A percentile compares a stretch with the other conserved stretches of the same genome.
Evolutionary conservation across 116 monocot genomes (phyloP).

Genomic region (Posidonia oceanica): DNA sequence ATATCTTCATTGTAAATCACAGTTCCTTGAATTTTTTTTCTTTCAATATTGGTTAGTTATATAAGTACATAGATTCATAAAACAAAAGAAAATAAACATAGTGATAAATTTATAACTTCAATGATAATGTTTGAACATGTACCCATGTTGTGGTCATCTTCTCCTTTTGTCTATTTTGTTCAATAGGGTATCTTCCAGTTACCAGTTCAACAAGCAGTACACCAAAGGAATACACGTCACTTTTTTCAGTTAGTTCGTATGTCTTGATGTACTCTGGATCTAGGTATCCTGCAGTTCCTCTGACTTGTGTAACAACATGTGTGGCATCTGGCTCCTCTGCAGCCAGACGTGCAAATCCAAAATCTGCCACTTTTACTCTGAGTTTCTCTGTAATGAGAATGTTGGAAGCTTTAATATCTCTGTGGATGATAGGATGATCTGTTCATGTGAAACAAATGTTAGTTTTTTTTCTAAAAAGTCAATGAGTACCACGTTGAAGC

Average conservation of each 20-base stretch:
- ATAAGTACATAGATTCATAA: no score
- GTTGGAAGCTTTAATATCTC: constrained; percentile 62
- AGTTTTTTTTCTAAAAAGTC: no score
- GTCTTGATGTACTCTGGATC: constrained; percentile 76
- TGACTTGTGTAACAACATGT: constrained; percentile 52
- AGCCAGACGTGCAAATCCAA: constrained; percentile 55
- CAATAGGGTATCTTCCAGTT: constrained; percentile 64
- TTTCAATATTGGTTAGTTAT: no score
- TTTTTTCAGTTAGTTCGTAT: constrained; percentile 75
- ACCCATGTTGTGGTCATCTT: constrained; percentile 50
- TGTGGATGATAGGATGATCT: constrained; percentile 84
- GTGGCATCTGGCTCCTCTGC: constrained; percentile 36
- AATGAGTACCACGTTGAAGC: no score
- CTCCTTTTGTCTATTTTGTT: constrained; percentile 10
- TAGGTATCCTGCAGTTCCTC: constrained; percentile 68
- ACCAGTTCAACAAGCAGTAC: constrained; percentile 78
- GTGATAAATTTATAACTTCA: neutral
- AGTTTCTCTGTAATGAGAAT: constrained; percentile 62
- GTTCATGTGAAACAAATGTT: neutral
- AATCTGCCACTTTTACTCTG: constrained; percentile 68
- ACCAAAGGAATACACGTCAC: constrained; percentile 88
- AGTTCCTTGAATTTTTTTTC: no score
- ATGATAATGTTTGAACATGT: neutral
- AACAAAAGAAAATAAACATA: neutral
- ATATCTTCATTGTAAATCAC: no score